Conservation (phyloP, 805 yeast genomes). For the Yarrowia sp. region DNA sequence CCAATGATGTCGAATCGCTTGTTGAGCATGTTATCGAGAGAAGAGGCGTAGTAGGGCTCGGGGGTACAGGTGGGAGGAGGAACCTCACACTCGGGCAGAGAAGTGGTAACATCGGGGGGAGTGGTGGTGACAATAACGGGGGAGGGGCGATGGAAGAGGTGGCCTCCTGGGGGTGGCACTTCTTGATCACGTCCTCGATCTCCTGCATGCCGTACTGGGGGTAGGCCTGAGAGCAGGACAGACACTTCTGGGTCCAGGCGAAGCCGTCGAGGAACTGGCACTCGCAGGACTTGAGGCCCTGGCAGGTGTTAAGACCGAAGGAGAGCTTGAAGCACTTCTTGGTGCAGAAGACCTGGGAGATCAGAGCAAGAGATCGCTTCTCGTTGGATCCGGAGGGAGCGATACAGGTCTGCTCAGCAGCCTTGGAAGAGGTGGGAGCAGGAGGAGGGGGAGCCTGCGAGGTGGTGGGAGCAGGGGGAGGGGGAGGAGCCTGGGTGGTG, state of each 20-base stretch:
- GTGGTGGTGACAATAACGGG: conserved; percentile 24
- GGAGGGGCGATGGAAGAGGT: conserved; percentile 8
- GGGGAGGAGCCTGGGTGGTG: conserved; percentile 1
- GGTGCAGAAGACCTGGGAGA: conserved; percentile 24
- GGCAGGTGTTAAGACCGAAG: conserved; percentile 15
- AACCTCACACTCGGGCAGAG: conserved; percentile 26
- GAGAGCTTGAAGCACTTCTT: conserved; percentile 25
- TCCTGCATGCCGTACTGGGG: conserved; percentile 23
- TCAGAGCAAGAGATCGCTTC: conserved; percentile 16
- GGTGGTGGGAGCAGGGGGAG: conserved; percentile 1
- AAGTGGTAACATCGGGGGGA: conserved; percentile 14
- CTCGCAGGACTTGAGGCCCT: conserved; percentile 19
- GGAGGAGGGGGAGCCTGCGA: conserved; percentile 4
- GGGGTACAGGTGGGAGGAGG: conserved; percentile 25
- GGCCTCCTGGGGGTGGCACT: conserved; percentile 20
- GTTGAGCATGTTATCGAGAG: conserved; percentile 18
- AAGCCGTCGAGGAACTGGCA: conserved; percentile 22
- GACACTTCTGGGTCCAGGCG: conserved; percentile 24
- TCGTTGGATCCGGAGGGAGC: conserved; percentile 8
- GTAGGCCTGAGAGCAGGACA: conserved; percentile 14
- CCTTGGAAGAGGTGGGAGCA: not conserved
- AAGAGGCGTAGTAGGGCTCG: conserved; percentile 18
- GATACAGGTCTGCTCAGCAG: conserved; percentile 3
- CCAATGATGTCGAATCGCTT: conserved; percentile 13
- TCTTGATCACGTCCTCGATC: conserved; percentile 13